These are phyloP conservation scores for Zasmidium citrigriseum DNA, from an alignment of 2,329 filamentous ascomycete genomes.

Conservation along the genomic window DNA sequence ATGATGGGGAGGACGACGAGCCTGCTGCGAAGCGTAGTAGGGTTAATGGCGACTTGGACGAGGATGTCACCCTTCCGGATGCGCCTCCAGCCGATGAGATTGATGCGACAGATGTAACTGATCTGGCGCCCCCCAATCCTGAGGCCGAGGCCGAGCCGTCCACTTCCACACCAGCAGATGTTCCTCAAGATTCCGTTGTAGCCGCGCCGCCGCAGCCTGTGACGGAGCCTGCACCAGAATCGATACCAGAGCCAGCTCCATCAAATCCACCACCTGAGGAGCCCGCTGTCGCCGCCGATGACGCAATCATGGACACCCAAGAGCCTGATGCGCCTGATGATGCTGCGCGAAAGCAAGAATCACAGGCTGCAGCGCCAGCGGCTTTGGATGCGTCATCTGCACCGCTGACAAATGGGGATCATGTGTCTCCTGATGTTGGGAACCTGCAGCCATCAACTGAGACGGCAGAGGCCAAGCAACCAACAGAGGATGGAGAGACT, in stretches of 20 bases:
- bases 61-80: constrained; percentile 14
- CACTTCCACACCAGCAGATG: not conserved
- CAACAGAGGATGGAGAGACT: not conserved
- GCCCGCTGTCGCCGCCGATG: too few species aligned
- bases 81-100: constrained; percentile 1
- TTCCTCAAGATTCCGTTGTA: not conserved
- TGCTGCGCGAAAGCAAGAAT: too few species aligned
- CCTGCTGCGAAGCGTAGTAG: constrained; percentile 80
- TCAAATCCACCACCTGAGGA: too few species aligned
- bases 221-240: not conserved
- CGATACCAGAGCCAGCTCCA: not conserved
- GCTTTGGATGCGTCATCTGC: not conserved
- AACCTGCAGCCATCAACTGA: too few species aligned
- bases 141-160: not conserved
- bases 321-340: too few species aligned
- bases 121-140: not conserved
- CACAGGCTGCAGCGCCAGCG: too few species aligned
- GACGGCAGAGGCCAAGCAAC: not conserved
- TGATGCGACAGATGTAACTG: not conserved
- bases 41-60: constrained; percentile 56
- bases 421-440: too few species aligned
- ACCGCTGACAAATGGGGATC: not conserved
- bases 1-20: constrained; percentile 55
- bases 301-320: too few species aligned
- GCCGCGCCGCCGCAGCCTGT: not conserved